A percentile compares a stretch with the other conserved stretches of the same genome.
phyloP scores from a whole-genome alignment of 345 rosid species.

The Gossypium stocksii region DNA sequence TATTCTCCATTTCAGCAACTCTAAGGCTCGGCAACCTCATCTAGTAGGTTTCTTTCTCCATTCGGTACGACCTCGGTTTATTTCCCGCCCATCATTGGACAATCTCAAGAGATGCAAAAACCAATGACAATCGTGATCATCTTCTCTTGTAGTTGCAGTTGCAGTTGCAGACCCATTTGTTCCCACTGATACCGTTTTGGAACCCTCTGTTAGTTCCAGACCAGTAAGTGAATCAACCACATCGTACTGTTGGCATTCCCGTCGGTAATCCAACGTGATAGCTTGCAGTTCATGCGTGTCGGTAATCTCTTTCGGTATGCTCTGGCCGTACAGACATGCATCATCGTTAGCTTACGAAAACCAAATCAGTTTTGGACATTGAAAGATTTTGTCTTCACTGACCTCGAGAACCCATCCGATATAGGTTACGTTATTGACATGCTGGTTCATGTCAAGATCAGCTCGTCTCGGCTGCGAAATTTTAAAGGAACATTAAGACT shows the following conservation, averaged over 20 bases:
- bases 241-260: constrained; percentile 86
- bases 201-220: constrained; percentile 31
- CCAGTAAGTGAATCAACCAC: constrained; percentile 82
- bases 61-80: constrained; percentile 72
- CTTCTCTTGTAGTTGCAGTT: constrained; percentile 9
- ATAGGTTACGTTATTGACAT: constrained; percentile 84
- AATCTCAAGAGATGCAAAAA: constrained; percentile 78
- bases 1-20: too few relatives aligned
- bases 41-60: constrained; percentile 72
- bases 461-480: constrained; percentile 73
- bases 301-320: constrained; percentile 84
- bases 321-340: constrained; percentile 46
- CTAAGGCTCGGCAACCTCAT: constrained; percentile 22
- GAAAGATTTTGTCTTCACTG: constrained; percentile 18
- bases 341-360: not conserved
- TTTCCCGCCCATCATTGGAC: constrained; percentile 69
- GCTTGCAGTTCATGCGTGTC: constrained; percentile 80
- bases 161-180: constrained; percentile 61
- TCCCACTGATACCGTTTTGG: constrained; percentile 31
- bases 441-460: constrained; percentile 98
- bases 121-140: constrained; percentile 29
- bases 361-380: not conserved
- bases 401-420: constrained; percentile 97
- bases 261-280: constrained; percentile 77
- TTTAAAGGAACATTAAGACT: constrained; percentile 5